Percentiles rank a stretch among this genome's conserved stretches.
Conservation (phyloP, 345 rosid genomes). For the Populus ilicifolia region DNA sequence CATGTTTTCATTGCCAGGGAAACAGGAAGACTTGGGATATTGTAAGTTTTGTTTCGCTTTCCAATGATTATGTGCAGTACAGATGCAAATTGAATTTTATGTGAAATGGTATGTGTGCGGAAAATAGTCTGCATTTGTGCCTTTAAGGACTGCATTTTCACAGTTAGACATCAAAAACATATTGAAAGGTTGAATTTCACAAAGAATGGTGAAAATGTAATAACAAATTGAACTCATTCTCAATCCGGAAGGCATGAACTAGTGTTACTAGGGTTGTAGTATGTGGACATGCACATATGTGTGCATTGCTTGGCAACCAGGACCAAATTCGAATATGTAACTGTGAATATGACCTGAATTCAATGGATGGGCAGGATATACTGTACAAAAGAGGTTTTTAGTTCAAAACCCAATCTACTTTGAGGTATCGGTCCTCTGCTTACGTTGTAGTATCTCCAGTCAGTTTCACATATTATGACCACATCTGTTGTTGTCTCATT, state of each 20-base stretch:
- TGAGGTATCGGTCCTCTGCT: too few species aligned
- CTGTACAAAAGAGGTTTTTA: neutral
- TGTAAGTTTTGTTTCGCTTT: constrained; percentile 47
- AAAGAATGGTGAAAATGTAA: neutral
- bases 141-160: neutral
- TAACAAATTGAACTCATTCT: too few species aligned
- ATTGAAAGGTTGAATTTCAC: neutral
- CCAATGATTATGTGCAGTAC: neutral
- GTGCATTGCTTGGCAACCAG: too few species aligned
- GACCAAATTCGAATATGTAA: too few species aligned
- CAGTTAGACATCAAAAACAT: neutral
- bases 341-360: too few species aligned
- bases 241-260: neutral
- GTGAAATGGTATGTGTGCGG: too few species aligned
- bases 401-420: too few species aligned
- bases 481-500: too few species aligned
- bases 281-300: too few species aligned
- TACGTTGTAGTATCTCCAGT: too few species aligned
- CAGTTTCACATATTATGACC: too few species aligned
- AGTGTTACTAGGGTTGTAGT: neutral
- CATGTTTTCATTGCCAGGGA: constrained; percentile 62
- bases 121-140: neutral
- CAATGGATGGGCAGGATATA: neutral
- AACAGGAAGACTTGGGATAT: constrained; percentile 70
- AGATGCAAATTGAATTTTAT: too few species aligned